Conservation (phyloP, 441 rosid species). For the Aquilaria agallochum region DNA sequence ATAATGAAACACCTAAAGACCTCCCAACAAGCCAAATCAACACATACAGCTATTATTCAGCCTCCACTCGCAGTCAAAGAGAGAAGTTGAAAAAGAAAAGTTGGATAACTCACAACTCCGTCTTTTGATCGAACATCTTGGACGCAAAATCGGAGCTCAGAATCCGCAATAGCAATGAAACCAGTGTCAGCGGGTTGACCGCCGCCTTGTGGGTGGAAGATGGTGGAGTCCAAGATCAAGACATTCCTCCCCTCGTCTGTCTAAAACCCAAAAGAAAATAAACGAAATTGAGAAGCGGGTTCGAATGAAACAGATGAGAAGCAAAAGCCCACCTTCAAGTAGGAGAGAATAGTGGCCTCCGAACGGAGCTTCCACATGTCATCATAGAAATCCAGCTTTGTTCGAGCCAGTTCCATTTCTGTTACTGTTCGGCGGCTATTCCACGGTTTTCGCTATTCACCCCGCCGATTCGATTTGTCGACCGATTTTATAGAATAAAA, state of each 20-base stretch:
- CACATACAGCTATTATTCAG: neutral
- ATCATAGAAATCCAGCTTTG: conserved; percentile 59
- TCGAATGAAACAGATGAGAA: conserved; percentile 3
- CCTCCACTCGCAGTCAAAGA: neutral
- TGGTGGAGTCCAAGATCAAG: conserved; percentile 58
- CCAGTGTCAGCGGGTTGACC: conserved; percentile 89
- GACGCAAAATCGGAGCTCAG: conserved; percentile 44
- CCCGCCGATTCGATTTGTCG: neutral
- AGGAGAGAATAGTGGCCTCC: conserved; percentile 39
- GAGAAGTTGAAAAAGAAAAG: no score
- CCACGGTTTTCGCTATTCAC: no score
- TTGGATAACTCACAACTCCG: conserved; percentile 40
- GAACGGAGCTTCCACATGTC: conserved; percentile 52
- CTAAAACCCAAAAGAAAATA: conserved; percentile 20
- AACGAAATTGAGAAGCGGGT: neutral
- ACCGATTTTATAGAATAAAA: neutral
- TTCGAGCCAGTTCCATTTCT: conserved; percentile 42
- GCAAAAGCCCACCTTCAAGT: conserved; percentile 33
- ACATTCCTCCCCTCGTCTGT: conserved; percentile 58
- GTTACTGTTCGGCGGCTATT: no score
- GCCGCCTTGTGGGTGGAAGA: conserved; percentile 95
- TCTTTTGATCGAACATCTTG: conserved; percentile 78
- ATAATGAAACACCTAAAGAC: conserved; percentile 64
- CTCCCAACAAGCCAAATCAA: neutral
- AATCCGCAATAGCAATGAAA: conserved; percentile 26